Evolutionary conservation across 345 rosid genomes (phyloP).

Genomic region (Trapa incisa): DNA sequence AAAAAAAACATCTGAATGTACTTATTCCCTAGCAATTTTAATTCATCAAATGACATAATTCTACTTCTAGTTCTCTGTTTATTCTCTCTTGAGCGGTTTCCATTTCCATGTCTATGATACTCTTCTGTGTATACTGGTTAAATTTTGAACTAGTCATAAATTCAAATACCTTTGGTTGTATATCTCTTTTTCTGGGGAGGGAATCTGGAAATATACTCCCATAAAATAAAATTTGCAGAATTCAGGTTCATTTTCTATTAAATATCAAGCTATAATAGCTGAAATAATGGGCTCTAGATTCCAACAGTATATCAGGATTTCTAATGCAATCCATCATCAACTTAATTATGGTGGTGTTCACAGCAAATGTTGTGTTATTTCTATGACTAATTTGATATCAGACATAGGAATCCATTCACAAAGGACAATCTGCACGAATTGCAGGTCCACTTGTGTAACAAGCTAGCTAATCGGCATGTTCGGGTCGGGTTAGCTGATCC

Average conservation of each 20-base stretch:
- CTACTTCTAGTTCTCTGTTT: neutral
- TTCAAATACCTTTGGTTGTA: neutral
- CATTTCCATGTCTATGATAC: neutral
- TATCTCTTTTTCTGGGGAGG: neutral
- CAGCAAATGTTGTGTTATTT: neutral
- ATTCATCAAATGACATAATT: neutral
- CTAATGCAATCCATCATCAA: neutral
- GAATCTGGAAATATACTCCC: no score
- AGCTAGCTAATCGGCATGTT: conserved; percentile 73
- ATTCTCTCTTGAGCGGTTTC: neutral
- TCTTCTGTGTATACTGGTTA: neutral
- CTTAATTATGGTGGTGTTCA: neutral
- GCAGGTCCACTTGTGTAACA: conserved; percentile 81
- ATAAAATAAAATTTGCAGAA: neutral
- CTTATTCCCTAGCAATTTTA: neutral
- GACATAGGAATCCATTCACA: neutral
- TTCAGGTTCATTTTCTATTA: neutral
- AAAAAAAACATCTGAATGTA: neutral
- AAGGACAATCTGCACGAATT: conserved; percentile 4
- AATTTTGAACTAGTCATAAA: neutral
- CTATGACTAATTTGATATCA: neutral
- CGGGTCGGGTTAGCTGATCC: conserved; percentile 69
- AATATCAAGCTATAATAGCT: neutral
- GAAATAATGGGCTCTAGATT: neutral
- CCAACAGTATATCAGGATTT: neutral